Base-by-base conservation (phyloP, 163 green algal genomes). In the Chlorella variabilis region DNA sequence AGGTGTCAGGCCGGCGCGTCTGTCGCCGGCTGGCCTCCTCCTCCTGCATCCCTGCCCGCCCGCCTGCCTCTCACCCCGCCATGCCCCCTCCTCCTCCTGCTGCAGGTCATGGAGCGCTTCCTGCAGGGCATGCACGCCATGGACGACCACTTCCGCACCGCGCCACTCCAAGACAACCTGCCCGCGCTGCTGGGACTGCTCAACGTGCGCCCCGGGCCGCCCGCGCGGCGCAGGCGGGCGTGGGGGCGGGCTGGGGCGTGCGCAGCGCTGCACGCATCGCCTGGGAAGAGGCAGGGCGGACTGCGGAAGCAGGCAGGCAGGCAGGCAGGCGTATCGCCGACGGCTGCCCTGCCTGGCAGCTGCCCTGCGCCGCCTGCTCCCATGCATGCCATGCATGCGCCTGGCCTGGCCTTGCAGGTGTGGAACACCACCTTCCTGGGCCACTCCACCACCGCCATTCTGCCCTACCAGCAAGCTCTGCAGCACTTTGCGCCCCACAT, bases 381-480 rank as follows among this genome's bases (percentile, higher is more conserved):
- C n/a, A n/a, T n/a, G n/a, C n/a, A n/a, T n/a, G n/a, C n/a, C n/a
- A n/a, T n/a, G n/a, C n/a, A n/a, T n/a, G n/a, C n/a, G n/a, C n/a
- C n/a, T n/a, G n/a, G n/a, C 51, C 51, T 15, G 4, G 20, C 15
- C 51, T 51, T 41, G 25, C 73, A 80, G 73, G 73, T 99, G 11
- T 99, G 97, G 97, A 99, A 99, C 90, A 90, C 95, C 66, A 96
- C 91, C 42, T 99, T 99, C 94, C 87, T 99, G 78, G 92, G 91
- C 41, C 95, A 96, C 87, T 82, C 93, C 51, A 93, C 94, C n/a
- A 87, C 88, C 49, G 97, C 97, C 62, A 99, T 99, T 89, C 93
- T 99, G 79, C 97, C 97, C 31, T 99, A 99, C 93, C 96, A 92
- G 82, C 97, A 99, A 89, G 94, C 95, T 0, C 88, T 99, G 76